A percentile compares a stretch with the other conserved stretches of the same genome.
Evolutionary conservation across 192 early-diverging fungal species (phyloP).

Genomic region (Coemansia sp.): DNA sequence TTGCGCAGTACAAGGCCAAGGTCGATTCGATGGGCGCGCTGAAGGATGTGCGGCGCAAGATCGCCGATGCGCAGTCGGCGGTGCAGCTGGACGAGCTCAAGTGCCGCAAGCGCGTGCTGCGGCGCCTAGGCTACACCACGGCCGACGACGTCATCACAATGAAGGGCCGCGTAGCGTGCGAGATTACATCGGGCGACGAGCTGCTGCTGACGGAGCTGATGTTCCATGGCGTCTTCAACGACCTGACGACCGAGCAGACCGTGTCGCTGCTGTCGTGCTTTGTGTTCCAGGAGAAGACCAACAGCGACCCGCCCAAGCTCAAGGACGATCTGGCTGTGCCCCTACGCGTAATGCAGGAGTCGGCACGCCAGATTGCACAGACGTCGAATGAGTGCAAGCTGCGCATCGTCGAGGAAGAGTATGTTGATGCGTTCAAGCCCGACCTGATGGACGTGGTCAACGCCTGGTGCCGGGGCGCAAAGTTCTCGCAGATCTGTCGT

Average conservation of each 20-base stretch:
- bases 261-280: constrained; percentile 91
- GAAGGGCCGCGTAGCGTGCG: constrained; percentile 98
- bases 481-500: constrained; percentile 91
- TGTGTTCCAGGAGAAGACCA: constrained; percentile 79
- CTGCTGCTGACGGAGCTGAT: constrained; percentile 95
- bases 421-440: constrained; percentile 78
- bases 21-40: constrained; percentile 61
- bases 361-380: constrained; percentile 79
- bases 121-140: constrained; percentile 86
- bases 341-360: constrained; percentile 78
- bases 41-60: constrained; percentile 67
- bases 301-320: constrained; percentile 55
- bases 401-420: constrained; percentile 82
- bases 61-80: constrained; percentile 75
- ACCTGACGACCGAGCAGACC: constrained; percentile 81
- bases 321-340: constrained; percentile 79
- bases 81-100: constrained; percentile 93
- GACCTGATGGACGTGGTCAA: constrained; percentile 95
- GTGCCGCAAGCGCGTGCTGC: constrained; percentile 84
- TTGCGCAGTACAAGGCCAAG: constrained; percentile 67
- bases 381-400: constrained; percentile 89
- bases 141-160: constrained; percentile 86
- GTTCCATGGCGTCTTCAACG: constrained; percentile 94
- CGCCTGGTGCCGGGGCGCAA: constrained; percentile 88
- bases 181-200: constrained; percentile 93